phyloP scores from a whole-genome alignment of 1,284 basidiomycete species.

The Cryptococcus hybrid region DNA sequence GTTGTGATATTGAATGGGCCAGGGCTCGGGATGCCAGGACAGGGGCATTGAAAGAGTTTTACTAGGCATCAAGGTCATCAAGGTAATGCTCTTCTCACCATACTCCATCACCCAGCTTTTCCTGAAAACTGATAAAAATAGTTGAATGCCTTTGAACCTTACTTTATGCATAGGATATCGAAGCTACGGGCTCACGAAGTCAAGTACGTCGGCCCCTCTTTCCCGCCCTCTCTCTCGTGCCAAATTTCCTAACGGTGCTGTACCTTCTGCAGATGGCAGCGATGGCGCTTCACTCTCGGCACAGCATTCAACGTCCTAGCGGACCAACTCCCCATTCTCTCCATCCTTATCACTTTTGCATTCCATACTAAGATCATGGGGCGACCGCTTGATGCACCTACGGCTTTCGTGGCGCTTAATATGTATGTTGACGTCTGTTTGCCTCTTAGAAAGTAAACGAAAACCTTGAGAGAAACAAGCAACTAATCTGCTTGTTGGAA shows the following conservation, averaged over 20 bases:
- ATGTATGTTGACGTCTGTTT: slow-evolving; percentile 23
- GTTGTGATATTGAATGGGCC: slow-evolving; percentile 40
- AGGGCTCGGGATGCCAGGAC: slow-evolving; percentile 39
- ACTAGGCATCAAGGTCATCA: slow-evolving; percentile 47
- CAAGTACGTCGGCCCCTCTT: slow-evolving; percentile 13
- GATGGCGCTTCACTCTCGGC: slow-evolving; percentile 48
- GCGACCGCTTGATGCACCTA: slow-evolving; percentile 33
- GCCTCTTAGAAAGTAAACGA: too few relatives aligned
- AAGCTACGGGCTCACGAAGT: slow-evolving; percentile 37
- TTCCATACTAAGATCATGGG: slow-evolving; percentile 44
- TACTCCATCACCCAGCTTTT: neutral
- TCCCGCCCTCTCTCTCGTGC: too few relatives aligned
- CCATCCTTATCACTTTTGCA: slow-evolving; percentile 39
- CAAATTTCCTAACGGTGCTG: neutral
- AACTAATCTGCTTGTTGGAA: neutral
- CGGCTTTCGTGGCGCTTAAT: slow-evolving; percentile 44
- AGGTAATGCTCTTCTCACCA: slow-evolving; percentile 21
- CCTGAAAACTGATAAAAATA: slow-evolving; percentile 8
- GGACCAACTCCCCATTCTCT: slow-evolving; percentile 36
- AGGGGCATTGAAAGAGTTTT: slow-evolving; percentile 47
- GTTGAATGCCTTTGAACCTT: slow-evolving; percentile 48
- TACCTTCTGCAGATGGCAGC: slow-evolving; percentile 35
- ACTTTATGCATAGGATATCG: slow-evolving; percentile 31
- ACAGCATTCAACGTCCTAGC: slow-evolving; percentile 48
- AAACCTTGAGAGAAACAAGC: too few relatives aligned